phyloP scores from a whole-genome alignment of 2,329 filamentous ascomycete species.

The Diaporthe sp. region DNA sequence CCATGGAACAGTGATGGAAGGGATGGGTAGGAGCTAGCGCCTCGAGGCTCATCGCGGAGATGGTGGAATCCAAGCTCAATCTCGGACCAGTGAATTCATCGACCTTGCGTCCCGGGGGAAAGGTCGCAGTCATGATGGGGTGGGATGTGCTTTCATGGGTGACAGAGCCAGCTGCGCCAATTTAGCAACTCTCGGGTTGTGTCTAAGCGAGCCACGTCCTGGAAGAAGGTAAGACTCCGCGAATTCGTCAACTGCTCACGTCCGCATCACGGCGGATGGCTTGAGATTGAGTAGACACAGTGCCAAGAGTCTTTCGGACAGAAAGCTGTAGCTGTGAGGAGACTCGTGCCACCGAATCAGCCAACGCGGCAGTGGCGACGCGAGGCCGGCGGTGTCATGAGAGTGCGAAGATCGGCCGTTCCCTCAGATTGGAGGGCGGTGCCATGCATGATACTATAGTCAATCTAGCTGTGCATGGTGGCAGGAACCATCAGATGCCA shows the following conservation, averaged over 20 bases:
- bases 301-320: slow-evolving; percentile 9
- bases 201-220: slow-evolving; percentile 27
- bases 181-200: slow-evolving; percentile 7
- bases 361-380: slow-evolving; percentile 17
- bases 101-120: slow-evolving; percentile 3
- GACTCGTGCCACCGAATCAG: slow-evolving; percentile 12
- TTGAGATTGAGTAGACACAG: slow-evolving; percentile 20
- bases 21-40: slow-evolving; percentile 24
- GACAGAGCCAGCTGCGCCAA: slow-evolving; percentile 22
- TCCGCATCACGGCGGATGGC: slow-evolving; percentile 3
- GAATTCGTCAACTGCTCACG: slow-evolving; percentile 15
- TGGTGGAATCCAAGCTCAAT: slow-evolving; percentile 27
- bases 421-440: slow-evolving; percentile 23
- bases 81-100: slow-evolving; percentile 32
- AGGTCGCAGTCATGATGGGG: slow-evolving; percentile 20
- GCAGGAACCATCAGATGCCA: slow-evolving; percentile 25
- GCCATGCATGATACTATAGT: slow-evolving; percentile 30
- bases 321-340: slow-evolving; percentile 1
- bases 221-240: slow-evolving; percentile 28
- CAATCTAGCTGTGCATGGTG: slow-evolving; percentile 29
- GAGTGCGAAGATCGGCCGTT: slow-evolving; percentile 17
- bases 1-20: slow-evolving; percentile 25
- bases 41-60: slow-evolving; percentile 20
- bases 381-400: slow-evolving; percentile 8
- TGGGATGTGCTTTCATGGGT: slow-evolving; percentile 18